Evolutionary conservation across 164 flowering plant genomes (phyloP).

Genomic region (Macadamia integrifolia): DNA sequence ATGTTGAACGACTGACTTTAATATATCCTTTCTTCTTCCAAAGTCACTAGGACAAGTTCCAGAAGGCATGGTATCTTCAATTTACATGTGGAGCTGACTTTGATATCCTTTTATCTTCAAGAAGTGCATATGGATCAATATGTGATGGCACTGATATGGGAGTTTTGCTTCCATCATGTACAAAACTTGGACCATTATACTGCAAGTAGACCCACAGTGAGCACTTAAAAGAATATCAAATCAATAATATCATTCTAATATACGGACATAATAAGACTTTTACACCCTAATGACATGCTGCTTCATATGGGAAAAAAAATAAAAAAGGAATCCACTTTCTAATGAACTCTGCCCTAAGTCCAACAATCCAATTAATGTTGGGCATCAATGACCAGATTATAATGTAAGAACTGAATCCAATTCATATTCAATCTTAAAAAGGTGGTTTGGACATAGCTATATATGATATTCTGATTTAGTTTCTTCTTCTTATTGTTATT

Average conservation of each 20-base stretch:
- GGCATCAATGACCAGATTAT: neutral
- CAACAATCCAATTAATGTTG: neutral
- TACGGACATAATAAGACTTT: too few species aligned
- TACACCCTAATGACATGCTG: too few species aligned
- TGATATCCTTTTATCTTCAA: constrained; percentile 75
- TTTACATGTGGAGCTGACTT: constrained; percentile 48
- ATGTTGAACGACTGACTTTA: too few species aligned
- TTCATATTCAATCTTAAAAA: too few species aligned
- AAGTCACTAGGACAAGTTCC: neutral
- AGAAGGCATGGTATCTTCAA: constrained; percentile 21
- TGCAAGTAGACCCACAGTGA: constrained; percentile 24
- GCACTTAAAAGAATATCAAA: neutral
- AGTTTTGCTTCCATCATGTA: constrained; percentile 55
- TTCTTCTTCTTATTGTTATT: too few species aligned
- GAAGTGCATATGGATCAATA: constrained; percentile 72
- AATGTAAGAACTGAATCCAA: too few species aligned
- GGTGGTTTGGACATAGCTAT: too few species aligned
- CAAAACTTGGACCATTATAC: constrained; percentile 73
- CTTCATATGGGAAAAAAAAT: too few species aligned
- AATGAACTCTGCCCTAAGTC: neutral
- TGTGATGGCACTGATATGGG: constrained; percentile 49
- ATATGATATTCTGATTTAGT: too few species aligned
- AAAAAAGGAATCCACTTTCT: neutral
- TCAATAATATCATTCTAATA: neutral
- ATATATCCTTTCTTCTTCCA: too few species aligned